phyloP scores from a whole-genome alignment of 306 rosid genomes.

The Pyrus betulifolia region DNA sequence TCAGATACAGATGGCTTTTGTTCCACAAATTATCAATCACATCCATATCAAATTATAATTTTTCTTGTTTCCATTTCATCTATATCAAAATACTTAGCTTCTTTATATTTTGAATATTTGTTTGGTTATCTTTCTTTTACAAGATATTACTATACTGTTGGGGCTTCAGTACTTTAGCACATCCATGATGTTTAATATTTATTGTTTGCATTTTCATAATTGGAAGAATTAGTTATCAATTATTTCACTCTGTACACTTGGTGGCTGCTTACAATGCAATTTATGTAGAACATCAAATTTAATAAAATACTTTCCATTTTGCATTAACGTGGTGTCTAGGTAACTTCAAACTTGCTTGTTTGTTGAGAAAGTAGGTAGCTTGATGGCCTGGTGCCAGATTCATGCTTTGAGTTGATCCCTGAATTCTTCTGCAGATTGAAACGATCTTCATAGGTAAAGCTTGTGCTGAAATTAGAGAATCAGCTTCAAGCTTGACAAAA shows the following conservation, averaged over 20 bases:
- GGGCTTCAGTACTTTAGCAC: too few relatives aligned
- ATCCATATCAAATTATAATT: too few relatives aligned
- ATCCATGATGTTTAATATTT: neutral
- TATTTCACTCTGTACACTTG: neutral
- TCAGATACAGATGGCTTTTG: neutral
- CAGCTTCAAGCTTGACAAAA: conserved; percentile 75
- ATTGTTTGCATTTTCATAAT: neutral
- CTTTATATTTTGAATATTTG: too few relatives aligned
- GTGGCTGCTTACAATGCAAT: neutral
- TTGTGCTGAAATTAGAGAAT: conserved; percentile 72
- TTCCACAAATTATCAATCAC: neutral
- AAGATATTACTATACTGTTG: too few relatives aligned
- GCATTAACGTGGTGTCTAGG: neutral
- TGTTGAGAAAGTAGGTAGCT: neutral
- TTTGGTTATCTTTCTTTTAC: too few relatives aligned
- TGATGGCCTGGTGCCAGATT: conserved; percentile 5
- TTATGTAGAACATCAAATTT: neutral
- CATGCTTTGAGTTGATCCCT: conserved; percentile 5
- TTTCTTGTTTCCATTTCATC: too few relatives aligned
- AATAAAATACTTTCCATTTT: neutral
- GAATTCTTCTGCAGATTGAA: conserved; percentile 53
- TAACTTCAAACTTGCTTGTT: neutral
- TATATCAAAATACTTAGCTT: too few relatives aligned
- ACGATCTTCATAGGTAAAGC: conserved; percentile 77
- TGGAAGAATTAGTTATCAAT: neutral